Evolutionary conservation across 2,329 filamentous ascomycete genomes (phyloP).

Genomic region (Penicillium sclerotigenum): DNA sequence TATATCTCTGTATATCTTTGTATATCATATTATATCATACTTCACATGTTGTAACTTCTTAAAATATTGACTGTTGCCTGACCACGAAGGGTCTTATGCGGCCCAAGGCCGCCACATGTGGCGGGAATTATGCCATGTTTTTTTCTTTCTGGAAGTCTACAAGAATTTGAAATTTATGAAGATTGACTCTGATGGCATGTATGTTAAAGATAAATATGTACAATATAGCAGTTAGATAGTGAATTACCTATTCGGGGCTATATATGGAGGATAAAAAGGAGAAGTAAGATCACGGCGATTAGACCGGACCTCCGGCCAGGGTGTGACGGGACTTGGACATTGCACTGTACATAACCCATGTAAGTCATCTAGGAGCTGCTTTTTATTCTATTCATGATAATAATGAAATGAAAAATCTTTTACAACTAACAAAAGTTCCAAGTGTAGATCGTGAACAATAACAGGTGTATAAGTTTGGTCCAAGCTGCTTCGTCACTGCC

Average conservation of each 20-base stretch:
- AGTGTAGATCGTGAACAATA: constrained; percentile 2
- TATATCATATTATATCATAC: too few species aligned
- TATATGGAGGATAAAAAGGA: neutral
- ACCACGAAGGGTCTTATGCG: neutral
- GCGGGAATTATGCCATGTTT: neutral
- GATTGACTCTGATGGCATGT: too few species aligned
- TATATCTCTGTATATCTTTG: too few species aligned
- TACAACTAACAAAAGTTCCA: neutral
- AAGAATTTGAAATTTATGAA: too few species aligned
- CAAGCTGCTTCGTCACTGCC: constrained; percentile 26
- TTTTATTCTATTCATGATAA: too few species aligned
- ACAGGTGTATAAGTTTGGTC: neutral
- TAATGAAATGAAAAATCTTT: neutral
- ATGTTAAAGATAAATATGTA: too few species aligned
- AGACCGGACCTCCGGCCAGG: constrained; percentile 5
- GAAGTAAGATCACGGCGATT: neutral
- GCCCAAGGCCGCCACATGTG: constrained; percentile 7
- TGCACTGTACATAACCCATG: neutral
- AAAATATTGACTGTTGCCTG: neutral
- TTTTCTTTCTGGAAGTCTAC: too few species aligned
- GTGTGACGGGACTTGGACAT: neutral
- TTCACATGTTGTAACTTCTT: too few species aligned
- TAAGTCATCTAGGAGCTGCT: neutral
- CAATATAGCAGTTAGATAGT: neutral
- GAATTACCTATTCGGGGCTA: neutral